Conservation (phyloP, 306 rosid species). For the Rubus idaeus region DNA sequence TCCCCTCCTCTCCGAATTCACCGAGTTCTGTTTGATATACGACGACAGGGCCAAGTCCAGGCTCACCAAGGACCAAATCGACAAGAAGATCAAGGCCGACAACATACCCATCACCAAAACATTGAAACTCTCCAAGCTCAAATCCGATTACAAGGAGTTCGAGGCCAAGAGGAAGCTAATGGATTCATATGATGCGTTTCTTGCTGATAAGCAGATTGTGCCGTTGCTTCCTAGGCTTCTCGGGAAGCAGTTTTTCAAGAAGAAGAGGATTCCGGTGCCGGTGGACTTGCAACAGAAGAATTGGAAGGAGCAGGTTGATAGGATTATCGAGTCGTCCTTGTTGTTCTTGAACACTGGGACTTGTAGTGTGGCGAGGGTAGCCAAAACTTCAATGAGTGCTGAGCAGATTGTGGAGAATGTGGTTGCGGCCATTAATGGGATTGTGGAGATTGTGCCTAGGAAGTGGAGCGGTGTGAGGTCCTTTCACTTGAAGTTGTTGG, state of each 20-base stretch:
- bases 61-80: constrained; percentile 43
- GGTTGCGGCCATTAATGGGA: constrained; percentile 50
- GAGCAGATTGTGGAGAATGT: constrained; percentile 62
- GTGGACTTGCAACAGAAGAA: constrained; percentile 59
- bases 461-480: constrained; percentile 80
- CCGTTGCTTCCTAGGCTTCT: constrained; percentile 50
- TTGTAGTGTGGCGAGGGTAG: constrained; percentile 75
- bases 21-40: constrained; percentile 65
- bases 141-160: constrained; percentile 59
- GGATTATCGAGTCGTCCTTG: constrained; percentile 44
- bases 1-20: constrained; percentile 38
- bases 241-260: constrained; percentile 76
- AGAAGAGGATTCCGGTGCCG: constrained; percentile 73
- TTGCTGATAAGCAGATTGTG: constrained; percentile 57
- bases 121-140: constrained; percentile 65
- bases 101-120: constrained; percentile 53
- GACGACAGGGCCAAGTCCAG: constrained; percentile 59
- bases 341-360: constrained; percentile 63
- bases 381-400: constrained; percentile 44
- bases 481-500: constrained; percentile 71
- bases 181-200: constrained; percentile 55
- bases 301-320: constrained; percentile 80
- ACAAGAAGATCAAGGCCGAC: constrained; percentile 48
- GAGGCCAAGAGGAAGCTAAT: constrained; percentile 69
- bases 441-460: constrained; percentile 65